Conservation (phyloP, 1,284 basidiomycete genomes). For the Trametes polyzona region DNA sequence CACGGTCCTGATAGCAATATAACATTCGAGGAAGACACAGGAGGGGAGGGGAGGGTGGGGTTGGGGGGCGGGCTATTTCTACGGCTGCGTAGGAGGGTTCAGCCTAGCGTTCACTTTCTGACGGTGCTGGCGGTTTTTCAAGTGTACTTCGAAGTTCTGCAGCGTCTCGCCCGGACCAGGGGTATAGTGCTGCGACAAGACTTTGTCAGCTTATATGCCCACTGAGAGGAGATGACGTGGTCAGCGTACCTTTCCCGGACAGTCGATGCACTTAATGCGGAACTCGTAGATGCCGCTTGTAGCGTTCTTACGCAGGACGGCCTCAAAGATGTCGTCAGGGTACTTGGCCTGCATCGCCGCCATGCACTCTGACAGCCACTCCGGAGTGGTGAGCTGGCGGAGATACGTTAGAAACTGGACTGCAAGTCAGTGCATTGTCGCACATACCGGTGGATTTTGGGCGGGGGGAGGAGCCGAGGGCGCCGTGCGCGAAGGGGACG, state of each 20-base stretch:
- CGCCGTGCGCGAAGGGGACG: constrained; percentile 17
- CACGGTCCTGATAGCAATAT: constrained; percentile 28
- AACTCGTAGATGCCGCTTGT: constrained; percentile 70
- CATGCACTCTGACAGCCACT: constrained; percentile 72
- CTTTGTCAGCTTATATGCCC: no score
- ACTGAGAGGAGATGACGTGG: constrained; percentile 8
- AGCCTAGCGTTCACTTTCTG: constrained; percentile 54
- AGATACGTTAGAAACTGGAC: constrained; percentile 7
- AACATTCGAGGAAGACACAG: constrained; percentile 6
- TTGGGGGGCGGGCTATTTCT: no score
- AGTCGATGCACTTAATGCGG: constrained; percentile 94
- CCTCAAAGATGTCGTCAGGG: constrained; percentile 83
- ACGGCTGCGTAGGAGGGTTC: constrained; percentile 17
- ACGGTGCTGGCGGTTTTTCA: constrained; percentile 77
- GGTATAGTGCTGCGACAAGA: constrained; percentile 90
- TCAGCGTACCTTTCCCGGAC: constrained; percentile 90
- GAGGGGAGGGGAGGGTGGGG: not conserved
- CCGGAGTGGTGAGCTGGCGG: constrained; percentile 48
- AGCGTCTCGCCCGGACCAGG: constrained; percentile 91
- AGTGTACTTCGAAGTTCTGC: constrained; percentile 91
- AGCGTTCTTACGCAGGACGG: constrained; percentile 64
- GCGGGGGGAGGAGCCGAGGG: constrained; percentile 21
- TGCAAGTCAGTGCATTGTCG: not conserved
- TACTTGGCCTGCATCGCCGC: constrained; percentile 73
- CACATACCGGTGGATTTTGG: constrained; percentile 27